These are phyloP conservation scores for Mycena vitilis DNA, from an alignment of 768 basidiomycete genomes.

Conservation along the genomic window DNA sequence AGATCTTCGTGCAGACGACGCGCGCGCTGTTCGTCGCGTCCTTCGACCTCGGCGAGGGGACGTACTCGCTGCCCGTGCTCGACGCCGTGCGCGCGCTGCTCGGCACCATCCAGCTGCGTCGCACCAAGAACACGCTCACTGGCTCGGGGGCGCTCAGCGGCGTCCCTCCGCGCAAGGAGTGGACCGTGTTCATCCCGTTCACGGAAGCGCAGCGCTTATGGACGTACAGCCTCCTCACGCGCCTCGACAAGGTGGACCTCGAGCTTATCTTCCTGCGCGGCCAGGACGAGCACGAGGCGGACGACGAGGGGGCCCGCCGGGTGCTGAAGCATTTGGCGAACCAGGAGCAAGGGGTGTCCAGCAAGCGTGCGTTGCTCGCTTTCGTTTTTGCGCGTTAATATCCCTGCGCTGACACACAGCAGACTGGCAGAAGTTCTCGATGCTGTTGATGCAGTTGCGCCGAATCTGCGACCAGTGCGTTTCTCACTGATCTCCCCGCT, in stretches of 20 bases:
- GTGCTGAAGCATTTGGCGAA: conserved; percentile 52
- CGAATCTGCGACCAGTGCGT: conserved; percentile 78
- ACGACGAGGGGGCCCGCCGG: conserved; percentile 52
- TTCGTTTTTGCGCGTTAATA: too few relatives aligned
- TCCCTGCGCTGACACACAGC: background rate
- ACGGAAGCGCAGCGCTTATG: conserved; percentile 72
- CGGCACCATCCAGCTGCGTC: conserved; percentile 66
- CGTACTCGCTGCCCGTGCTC: conserved; percentile 62
- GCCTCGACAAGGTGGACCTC: conserved; percentile 61
- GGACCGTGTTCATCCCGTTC: conserved; percentile 67
- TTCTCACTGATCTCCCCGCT: too few relatives aligned
- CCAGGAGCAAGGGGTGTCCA: conserved; percentile 48
- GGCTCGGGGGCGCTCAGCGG: conserved; percentile 34
- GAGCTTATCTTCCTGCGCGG: conserved; percentile 57
- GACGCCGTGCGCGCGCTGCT: conserved; percentile 61
- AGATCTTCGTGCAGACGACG: conserved; percentile 60
- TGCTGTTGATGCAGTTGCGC: conserved; percentile 77
- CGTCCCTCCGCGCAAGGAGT: conserved; percentile 69
- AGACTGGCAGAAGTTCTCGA: conserved; percentile 71
- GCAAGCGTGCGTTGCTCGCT: conserved; percentile 41
- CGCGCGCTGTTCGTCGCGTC: conserved; percentile 61
- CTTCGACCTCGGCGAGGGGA: conserved; percentile 65
- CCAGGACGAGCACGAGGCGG: conserved; percentile 38
- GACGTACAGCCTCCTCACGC: conserved; percentile 66
- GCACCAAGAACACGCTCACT: conserved; percentile 64